These are phyloP conservation scores for Cladosporium sp. DNA, from an alignment of 2,329 filamentous ascomycete genomes.

Conservation along the genomic window DNA sequence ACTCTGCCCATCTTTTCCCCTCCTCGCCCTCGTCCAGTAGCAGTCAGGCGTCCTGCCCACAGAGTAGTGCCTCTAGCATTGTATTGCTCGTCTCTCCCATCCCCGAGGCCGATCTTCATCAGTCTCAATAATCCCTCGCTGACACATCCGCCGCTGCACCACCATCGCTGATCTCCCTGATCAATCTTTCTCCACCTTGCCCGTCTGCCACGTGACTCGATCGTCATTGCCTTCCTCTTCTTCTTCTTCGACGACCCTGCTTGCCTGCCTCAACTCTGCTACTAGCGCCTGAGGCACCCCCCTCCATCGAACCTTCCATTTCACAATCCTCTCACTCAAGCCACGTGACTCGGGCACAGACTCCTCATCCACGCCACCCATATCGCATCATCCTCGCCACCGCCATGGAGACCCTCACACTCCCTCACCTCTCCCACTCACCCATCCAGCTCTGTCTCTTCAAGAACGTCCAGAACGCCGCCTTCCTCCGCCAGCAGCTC, in stretches of 20 bases:
- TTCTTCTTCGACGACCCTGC: no score
- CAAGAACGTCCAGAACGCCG: constrained; percentile 71
- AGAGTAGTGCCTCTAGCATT: no score
- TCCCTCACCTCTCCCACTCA: constrained; percentile 70
- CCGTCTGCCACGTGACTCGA: not conserved
- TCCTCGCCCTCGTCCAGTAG: no score
- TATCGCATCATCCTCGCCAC: not conserved
- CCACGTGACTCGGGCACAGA: not conserved
- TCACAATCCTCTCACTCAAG: not conserved
- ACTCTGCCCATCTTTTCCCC: no score
- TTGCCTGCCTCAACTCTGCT: not conserved
- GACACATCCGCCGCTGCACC: not conserved
- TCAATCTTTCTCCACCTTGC: no score
- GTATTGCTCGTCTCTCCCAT: not conserved
- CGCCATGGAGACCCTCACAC: constrained; percentile 62
- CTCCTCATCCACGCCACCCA: not conserved
- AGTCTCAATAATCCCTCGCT: not conserved
- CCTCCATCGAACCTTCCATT: not conserved
- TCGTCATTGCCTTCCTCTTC: not conserved
- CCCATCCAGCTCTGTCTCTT: constrained; percentile 75
- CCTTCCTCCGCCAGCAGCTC: constrained; percentile 78
- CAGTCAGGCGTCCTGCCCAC: no score
- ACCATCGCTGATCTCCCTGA: not conserved
- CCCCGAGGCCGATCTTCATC: not conserved
- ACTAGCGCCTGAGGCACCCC: not conserved